Base-by-base conservation (phyloP, 176 grass and related monocot genomes). In the Phoenix roebelenii region DNA sequence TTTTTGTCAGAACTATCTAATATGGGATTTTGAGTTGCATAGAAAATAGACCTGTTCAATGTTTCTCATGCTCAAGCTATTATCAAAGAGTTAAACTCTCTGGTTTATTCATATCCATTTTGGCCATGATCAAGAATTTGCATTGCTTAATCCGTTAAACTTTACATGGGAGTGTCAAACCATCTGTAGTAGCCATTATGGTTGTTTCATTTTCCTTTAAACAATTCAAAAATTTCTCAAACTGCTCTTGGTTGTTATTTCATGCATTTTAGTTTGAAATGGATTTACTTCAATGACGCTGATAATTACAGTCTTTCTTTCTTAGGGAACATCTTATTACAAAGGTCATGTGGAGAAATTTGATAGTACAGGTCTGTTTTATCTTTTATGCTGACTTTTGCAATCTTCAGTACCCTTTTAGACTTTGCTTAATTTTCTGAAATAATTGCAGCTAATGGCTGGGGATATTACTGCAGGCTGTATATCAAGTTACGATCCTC, bases 311-410 rank as follows among this genome's bases (percentile, higher is more conserved):
- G 18, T 12, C 72, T 25, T 51, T n/a, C 4, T 29, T 69, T 70
- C 55, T 79, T 72, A 97, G 93, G 58, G 84, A 83, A 74, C 87
- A 84, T 19, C 81, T 97, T 51, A 80, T 97, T 63, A 85, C 87
- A 62, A 97, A 97, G 72, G 80, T 97, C 59, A 97, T 97, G 87
- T 97, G 93, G 93, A 88, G 93, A 77, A 97, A 97, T 80, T 73
- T 97, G 52, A 52, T 81, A 48, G 63, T 97, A 77, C 93, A 97
- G 84, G 93, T 97, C 83, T 61, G 16, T 63, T 12, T 62, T 5
- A 30, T 76, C 5, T 28, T 18, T 76, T 71, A 64, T 61, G 55
- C 25, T 32, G 61, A 18, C 17, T 50, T 54, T 5, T 23, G 18
- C n/a, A 68, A 32, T 4, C 52, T 49, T 55, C 16, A 18, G 60